Percentiles rank a stretch among this genome's conserved stretches.
These are phyloP conservation scores for Cucurbita moschata DNA, from an alignment of 306 rosid species.

Conservation along the genomic window DNA sequence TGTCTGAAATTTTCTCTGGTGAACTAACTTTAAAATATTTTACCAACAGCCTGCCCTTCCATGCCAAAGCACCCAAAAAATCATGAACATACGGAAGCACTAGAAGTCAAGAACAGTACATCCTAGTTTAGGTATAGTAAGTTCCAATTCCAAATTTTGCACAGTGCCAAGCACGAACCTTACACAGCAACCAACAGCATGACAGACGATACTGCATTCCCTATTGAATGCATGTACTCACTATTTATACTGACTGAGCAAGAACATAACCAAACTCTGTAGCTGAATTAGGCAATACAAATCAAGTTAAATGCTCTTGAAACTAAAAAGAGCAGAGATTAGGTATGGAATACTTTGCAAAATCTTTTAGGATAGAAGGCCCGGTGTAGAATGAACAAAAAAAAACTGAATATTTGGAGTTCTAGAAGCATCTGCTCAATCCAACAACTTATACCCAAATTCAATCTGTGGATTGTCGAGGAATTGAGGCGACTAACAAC, in stretches of 20 bases:
- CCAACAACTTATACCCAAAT: background rate
- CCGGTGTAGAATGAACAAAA: background rate
- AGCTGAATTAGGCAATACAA: background rate
- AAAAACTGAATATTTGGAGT: background rate
- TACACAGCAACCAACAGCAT: background rate
- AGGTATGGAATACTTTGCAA: background rate
- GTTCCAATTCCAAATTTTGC: background rate
- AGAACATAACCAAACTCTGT: background rate
- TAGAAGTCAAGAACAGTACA: background rate
- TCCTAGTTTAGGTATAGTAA: background rate
- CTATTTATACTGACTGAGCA: background rate
- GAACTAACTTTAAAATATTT: background rate
- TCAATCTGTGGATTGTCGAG: background rate
- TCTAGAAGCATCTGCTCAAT: background rate
- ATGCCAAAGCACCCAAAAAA: background rate
- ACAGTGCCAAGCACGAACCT: background rate
- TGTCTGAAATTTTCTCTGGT: background rate
- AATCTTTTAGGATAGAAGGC: background rate
- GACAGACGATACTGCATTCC: background rate
- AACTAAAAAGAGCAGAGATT: background rate
- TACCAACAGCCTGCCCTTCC: background rate
- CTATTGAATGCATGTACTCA: background rate
- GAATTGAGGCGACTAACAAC: background rate
- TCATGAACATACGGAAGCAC: background rate
- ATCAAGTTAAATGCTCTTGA: background rate